Evolutionary conservation across 495 filamentous ascomycete genomes (phyloP), one percentile per base, ranked within the genome.

Genomic region (Podospora appendiculata): DNA sequence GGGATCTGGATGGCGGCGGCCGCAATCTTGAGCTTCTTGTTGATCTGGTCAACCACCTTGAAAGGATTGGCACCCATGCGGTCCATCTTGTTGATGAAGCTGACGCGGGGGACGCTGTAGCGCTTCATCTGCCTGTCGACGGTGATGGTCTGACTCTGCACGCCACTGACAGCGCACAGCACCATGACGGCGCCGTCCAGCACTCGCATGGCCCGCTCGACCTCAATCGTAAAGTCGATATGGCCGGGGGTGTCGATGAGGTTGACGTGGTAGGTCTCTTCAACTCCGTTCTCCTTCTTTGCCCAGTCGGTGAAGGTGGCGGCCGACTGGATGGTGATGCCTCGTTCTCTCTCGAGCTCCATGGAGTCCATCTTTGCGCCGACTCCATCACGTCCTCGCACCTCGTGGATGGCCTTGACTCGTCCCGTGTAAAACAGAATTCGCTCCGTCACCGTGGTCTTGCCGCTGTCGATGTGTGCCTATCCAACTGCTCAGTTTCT

Each of bases 361-460:
- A 99, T 99, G 8, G 90, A 96, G 77, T 99, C 94, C 94, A 99
- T 99, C 74, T 99, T 99, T 44, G 94, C 94, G 59, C 94, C 94
- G 16, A 97, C 90, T 38, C 86, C 82, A 74, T 99, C 94, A 59
- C 89, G 89, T 36, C 94, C 94, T 56, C 94, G 82, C 33, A 99
- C 94, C 73, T 99, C 94, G 71, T 99, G 94, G 58, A 99, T 97
- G 6, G 90, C 80, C 65, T 92, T 92, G 73, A 95, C 94, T 64
- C 93, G 85, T 53, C 94, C 94, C 32, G 94, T 99, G 70, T 99
- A 99, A 79, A 89, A 99, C 53, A 99, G 87, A 47, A 99, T 90
- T 61, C 94, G 87, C 68, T 99, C 94, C 50, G 92, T 97, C 58
- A 82, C 88, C 35, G 94, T 99, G 19, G 94, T 99, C 70, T 99